These are phyloP conservation scores for Suaeda aralocaspica DNA, from an alignment of 148 eudicot genomes.

Conservation along the genomic window DNA sequence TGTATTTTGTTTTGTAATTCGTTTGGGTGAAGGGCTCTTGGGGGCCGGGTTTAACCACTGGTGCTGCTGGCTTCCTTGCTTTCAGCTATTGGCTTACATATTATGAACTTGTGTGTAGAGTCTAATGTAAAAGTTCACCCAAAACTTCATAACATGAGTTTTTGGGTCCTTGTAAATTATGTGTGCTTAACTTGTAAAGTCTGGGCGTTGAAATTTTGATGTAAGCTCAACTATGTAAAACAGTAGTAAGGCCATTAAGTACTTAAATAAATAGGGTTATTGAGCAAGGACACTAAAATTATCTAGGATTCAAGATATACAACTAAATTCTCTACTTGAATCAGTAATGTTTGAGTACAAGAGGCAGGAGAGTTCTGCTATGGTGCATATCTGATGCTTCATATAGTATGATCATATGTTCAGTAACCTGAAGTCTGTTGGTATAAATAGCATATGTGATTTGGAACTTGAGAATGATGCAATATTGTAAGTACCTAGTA, in stretches of 20 bases:
- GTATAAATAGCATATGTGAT: background rate
- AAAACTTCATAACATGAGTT: background rate
- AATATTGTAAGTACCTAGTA: background rate
- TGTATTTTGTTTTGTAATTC: background rate
- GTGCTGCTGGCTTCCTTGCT: background rate
- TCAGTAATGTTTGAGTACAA: background rate
- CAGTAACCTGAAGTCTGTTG: background rate
- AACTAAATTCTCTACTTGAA: background rate
- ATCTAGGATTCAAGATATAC: background rate
- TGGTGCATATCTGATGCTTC: no score
- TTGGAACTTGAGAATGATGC: background rate
- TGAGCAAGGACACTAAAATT: background rate
- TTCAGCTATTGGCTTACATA: background rate
- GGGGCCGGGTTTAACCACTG: background rate
- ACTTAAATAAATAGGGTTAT: background rate
- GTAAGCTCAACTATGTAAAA: background rate
- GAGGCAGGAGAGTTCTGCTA: background rate
- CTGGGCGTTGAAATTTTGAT: background rate
- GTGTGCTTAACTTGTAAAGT: background rate
- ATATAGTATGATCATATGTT: background rate
- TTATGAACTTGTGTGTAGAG: background rate
- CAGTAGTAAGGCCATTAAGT: background rate
- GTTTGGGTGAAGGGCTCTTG: background rate
- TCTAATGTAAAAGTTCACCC: background rate
- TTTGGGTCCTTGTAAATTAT: background rate